phyloP scores from a whole-genome alignment of 768 basidiomycete genomes.

The Auriscalpium orientale region DNA sequence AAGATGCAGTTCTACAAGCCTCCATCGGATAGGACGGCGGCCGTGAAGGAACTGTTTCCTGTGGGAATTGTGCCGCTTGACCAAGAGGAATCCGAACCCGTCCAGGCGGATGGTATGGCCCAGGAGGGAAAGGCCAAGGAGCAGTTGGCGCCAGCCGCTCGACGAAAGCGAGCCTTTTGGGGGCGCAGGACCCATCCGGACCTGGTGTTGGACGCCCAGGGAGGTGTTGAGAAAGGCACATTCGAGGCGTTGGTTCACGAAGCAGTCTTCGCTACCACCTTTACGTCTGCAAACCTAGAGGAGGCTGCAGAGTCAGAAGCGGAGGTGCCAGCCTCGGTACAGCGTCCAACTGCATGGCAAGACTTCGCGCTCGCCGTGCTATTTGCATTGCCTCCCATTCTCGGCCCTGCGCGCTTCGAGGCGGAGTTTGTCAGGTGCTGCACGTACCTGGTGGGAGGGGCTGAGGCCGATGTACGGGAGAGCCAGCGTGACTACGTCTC shows the following conservation, averaged over 20 bases:
- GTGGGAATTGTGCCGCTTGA: constrained; percentile 48
- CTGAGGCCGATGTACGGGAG: constrained; percentile 30
- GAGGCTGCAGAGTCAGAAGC: constrained; percentile 9
- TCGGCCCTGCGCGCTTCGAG: constrained; percentile 54
- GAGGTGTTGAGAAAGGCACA: constrained; percentile 52
- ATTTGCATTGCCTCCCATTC: constrained; percentile 50
- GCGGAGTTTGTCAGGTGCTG: constrained; percentile 63
- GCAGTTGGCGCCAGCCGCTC: constrained; percentile 26
- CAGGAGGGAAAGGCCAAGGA: constrained; percentile 25
- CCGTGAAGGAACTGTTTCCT: constrained; percentile 71
- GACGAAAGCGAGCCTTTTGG: constrained; percentile 70
- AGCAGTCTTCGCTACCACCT: constrained; percentile 70
- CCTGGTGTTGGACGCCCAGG: constrained; percentile 36
- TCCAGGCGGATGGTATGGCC: constrained; percentile 18
- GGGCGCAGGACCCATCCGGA: constrained; percentile 71
- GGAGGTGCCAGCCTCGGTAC: constrained; percentile 5
- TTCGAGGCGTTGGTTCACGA: constrained; percentile 80
- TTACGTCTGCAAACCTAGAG: constrained; percentile 18
- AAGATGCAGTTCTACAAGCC: constrained; percentile 86
- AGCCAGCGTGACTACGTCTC: constrained; percentile 39
- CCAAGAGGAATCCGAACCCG: constrained; percentile 40
- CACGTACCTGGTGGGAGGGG: constrained; percentile 54
- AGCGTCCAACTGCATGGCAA: constrained; percentile 36
- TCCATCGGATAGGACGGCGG: constrained; percentile 55
- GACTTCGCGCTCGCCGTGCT: constrained; percentile 56